phyloP scores from a whole-genome alignment of 305 asterid genomes.

The Fraxinus xanthoxyloides region DNA sequence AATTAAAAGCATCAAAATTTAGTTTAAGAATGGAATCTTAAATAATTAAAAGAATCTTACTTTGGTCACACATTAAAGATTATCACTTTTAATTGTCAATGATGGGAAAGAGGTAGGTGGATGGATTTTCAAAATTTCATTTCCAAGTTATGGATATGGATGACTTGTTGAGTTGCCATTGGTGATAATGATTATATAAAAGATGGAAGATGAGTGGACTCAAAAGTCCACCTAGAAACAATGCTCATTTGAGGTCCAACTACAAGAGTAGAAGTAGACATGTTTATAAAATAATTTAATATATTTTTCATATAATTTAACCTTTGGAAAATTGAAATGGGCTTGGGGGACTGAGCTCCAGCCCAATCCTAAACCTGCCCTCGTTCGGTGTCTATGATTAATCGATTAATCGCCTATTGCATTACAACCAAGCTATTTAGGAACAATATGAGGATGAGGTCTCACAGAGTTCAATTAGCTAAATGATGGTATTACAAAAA shows the following conservation, averaged over 20 bases:
- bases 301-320: not conserved
- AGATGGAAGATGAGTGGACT: conserved; percentile 38
- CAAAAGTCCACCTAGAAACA: not conserved
- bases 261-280: not conserved
- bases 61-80: not conserved
- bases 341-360: not conserved
- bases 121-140: not conserved
- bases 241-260: not conserved
- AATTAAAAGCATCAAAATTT: not conserved
- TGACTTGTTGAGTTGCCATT: conserved; percentile 28
- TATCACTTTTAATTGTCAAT: not conserved
- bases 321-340: too few relatives aligned
- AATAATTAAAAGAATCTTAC: not conserved
- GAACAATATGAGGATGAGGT: not conserved
- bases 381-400: not conserved
- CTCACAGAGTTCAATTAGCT: not conserved
- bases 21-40: not conserved
- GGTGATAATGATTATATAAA: conserved; percentile 22
- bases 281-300: not conserved
- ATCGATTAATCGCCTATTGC: not conserved
- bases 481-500: not conserved
- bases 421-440: not conserved
- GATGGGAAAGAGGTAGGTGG: not conserved
- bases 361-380: not conserved
- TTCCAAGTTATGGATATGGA: not conserved